A percentile compares a stretch with the other conserved stretches of the same genome.
Evolutionary conservation across 2,329 filamentous ascomycete species (phyloP).

Genomic region (Nigrospora osmanthi): DNA sequence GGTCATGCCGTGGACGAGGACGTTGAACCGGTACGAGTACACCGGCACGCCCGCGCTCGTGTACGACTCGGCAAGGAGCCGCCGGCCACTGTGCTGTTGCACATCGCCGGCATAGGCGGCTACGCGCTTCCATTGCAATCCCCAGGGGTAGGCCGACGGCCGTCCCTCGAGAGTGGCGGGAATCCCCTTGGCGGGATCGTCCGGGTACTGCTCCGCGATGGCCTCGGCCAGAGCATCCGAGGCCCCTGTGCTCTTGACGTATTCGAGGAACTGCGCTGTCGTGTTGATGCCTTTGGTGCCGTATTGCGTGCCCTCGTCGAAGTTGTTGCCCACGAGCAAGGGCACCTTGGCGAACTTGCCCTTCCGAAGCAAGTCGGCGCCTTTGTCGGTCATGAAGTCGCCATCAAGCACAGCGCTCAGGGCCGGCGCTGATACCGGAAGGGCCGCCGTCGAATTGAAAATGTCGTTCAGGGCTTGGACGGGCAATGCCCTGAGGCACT

Average conservation of each 20-base stretch:
- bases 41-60: constrained; percentile 36
- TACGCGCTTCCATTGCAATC: constrained; percentile 3
- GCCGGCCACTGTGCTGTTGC: constrained; percentile 45
- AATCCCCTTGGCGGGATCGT: constrained; percentile 2
- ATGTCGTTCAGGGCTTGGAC: constrained; percentile 19
- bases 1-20: constrained; percentile 20
- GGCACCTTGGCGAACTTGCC: constrained; percentile 24
- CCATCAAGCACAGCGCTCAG: constrained; percentile 24
- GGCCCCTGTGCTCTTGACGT: constrained; percentile 14
- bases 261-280: constrained; percentile 39
- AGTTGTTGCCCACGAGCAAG: constrained; percentile 21
- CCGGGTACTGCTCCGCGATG: constrained; percentile 1
- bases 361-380: constrained; percentile 11
- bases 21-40: constrained; percentile 46
- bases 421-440: constrained; percentile 10
- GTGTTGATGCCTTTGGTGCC: constrained; percentile 44
- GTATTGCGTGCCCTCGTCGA: constrained; percentile 38
- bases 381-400: constrained; percentile 29
- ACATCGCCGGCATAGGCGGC: constrained; percentile 40
- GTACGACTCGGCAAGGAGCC: constrained; percentile 44
- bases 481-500: constrained; percentile 21
- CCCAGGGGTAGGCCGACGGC: constrained; percentile 1
- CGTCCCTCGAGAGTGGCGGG: constrained; percentile 1
- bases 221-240: neutral
- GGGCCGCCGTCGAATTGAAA: constrained; percentile 17